Evolutionary conservation across 2,329 filamentous ascomycete genomes (phyloP), one percentile per base, ranked within the genome.

Genomic region (Rhynchosporium graminicola): DNA sequence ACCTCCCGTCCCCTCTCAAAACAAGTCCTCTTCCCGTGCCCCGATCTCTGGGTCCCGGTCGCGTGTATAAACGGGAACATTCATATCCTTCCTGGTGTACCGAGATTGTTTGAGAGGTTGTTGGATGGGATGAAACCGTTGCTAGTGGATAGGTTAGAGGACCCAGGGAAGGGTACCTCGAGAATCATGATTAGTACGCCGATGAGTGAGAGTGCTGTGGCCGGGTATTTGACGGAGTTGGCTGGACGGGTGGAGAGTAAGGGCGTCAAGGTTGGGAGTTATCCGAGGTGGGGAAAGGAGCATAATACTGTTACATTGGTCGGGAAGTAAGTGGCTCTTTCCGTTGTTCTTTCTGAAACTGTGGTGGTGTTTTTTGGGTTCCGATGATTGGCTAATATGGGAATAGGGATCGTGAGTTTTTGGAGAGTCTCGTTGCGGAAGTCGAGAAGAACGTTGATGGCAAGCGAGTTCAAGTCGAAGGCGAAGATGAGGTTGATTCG

Each of bases 251-350:
- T 93, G 28, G 88, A 87, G 74, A 79, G 86, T 0, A 86, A 84
- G 71, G 92, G 92, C 3, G 83, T 98, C 71, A 98, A 98, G 78
- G 92, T 98, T 15, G 95, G 95, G 52, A 96, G 91, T 76, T 98
- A 99, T 77, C 95, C 95, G 42, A 82, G 92, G 60, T 97, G 93
- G 92, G 91, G 90, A 4, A 94, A 91, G 81, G 86, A 86, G 71
- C 82, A 82, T 66, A 98, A 98, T 76, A 95, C 92, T 0, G 92
- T 98, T 54, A 97, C 94, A 10, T 80, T 99, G 59, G 93, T 97
- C 26, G 85, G 86, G 68, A 80, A 77, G 80, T 84, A 72, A 69
- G 77, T 73, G 51, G 10, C 28, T 9, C n/a, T 8, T 52, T 29
- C 40, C 29, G 6, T n/a, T n/a, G 42, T 20, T n/a, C 13, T 15